A percentile compares a stretch with the other conserved stretches of the same genome.
These are phyloP conservation scores for Malus sieversii DNA, from an alignment of 306 rosid genomes.

Conservation along the genomic window DNA sequence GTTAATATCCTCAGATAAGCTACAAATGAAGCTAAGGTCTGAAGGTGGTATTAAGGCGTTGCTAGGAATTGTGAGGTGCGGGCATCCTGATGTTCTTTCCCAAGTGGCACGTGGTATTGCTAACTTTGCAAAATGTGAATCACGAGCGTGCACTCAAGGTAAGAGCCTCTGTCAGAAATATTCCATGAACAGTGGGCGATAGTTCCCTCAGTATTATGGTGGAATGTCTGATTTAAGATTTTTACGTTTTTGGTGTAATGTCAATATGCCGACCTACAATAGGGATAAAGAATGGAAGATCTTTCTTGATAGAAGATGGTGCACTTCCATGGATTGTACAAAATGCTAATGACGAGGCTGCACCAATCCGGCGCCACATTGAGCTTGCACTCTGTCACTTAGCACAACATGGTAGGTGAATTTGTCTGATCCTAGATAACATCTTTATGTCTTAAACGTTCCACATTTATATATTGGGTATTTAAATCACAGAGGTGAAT, in stretches of 20 bases:
- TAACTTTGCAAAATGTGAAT: slow-evolving; percentile 96
- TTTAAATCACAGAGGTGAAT: slow-evolving; percentile 64
- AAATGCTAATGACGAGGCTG: slow-evolving; percentile 77
- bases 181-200: not conserved
- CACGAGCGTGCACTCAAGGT: slow-evolving; percentile 90
- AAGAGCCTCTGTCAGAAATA: slow-evolving; percentile 7
- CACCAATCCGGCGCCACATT: slow-evolving; percentile 97
- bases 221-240: not conserved
- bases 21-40: slow-evolving; percentile 68
- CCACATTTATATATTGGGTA: not conserved
- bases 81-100: slow-evolving; percentile 96
- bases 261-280: slow-evolving; percentile 11
- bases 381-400: slow-evolving; percentile 97
- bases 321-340: slow-evolving; percentile 97
- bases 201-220: not conserved
- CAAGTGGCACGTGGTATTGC: slow-evolving; percentile 98
- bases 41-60: slow-evolving; percentile 96
- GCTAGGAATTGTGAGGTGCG: slow-evolving; percentile 92
- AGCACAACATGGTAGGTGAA: slow-evolving; percentile 81
- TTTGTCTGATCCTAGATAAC: not conserved
- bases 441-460: not conserved
- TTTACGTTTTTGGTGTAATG: not conserved
- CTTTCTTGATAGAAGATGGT: slow-evolving; percentile 88
- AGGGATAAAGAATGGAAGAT: slow-evolving; percentile 67
- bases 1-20: slow-evolving; percentile 43